Evolutionary conservation across 768 basidiomycete genomes (phyloP).

Genomic region (Auriculariales sp.): DNA sequence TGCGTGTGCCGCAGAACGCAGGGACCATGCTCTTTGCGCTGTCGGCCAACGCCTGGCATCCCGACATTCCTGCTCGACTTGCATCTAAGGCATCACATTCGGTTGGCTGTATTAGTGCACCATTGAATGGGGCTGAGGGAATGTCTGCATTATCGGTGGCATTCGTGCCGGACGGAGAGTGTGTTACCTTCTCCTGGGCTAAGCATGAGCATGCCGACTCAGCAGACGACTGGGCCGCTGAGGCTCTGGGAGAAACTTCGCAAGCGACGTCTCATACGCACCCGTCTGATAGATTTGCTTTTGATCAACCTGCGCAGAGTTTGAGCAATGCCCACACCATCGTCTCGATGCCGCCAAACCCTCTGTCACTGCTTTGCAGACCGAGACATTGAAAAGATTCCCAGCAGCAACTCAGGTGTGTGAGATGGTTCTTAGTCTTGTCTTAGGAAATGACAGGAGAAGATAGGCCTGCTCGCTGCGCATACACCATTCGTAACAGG

Average conservation of each 20-base stretch:
- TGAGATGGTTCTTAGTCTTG: neutral
- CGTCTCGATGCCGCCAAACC: neutral
- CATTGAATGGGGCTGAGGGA: neutral
- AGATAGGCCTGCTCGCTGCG: constrained; percentile 56
- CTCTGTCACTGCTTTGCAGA: neutral
- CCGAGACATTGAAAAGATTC: neutral
- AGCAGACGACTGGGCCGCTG: neutral
- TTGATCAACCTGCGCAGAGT: neutral
- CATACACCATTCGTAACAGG: constrained; percentile 75
- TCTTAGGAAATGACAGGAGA: neutral
- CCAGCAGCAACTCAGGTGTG: neutral
- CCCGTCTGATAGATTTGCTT: neutral
- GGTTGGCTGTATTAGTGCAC: neutral
- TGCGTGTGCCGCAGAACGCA: neutral
- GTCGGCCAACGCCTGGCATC: neutral
- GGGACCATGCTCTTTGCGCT: neutral
- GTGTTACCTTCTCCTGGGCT: neutral
- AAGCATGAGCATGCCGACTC: neutral
- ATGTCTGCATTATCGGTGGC: neutral
- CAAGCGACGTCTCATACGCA: neutral
- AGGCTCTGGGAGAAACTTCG: neutral
- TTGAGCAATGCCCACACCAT: neutral
- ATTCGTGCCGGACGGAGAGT: neutral
- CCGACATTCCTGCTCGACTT: neutral
- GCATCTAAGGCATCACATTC: neutral